Evolutionary conservation across 331 rosid species (phyloP), one percentile per base, ranked within the genome.

Genomic region (Erythrophleum ivorense): DNA sequence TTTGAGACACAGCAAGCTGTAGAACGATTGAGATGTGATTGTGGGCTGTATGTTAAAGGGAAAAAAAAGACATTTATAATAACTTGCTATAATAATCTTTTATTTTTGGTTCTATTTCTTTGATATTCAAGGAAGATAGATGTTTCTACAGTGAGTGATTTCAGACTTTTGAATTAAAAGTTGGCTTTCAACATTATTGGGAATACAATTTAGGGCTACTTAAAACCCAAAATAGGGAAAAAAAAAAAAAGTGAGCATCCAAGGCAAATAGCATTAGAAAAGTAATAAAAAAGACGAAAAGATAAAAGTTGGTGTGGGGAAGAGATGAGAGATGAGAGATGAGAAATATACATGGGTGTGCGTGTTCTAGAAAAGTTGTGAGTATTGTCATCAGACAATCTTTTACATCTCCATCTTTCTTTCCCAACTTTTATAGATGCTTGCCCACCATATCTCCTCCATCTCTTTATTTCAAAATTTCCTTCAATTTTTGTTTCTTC

Each of bases 371-470:
- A 29, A 29, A 92, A 89, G 82, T 78, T 81, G 29, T 74, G 73
- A 43, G 70, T 91, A 86, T 84, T 89, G 82, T 81, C 79, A 76
- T 84, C 75, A 76, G 83, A 83, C 89, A 88, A 88, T 82, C 87
- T 90, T 81, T 88, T 84, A 80, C 86, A 66, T 48, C 84, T 38
- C 83, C 75, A 48, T 76, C 84, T 81, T 45, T 84, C 74, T 66
- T 74, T 68, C 52, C 58, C 78, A 79, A 75, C 94, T 89, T 91
- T 90, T 81, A 10, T 55, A 86, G 91, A 94, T 91, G 91, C 94
- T 91, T 90, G 88, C 89, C 92, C 87, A 82, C 89, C 98, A 84
- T 84, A 85, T 88, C 89, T 88, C 86, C 81, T 78, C 79, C 87
- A 76, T 49, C 73, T 78, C 16, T 78, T 49, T 84, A 38, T 3